A percentile compares a stretch with the other conserved stretches of the same genome.
These are phyloP conservation scores for Crithidia bombi DNA, from an alignment of 208 protist genomes.

Conservation along the genomic window DNA sequence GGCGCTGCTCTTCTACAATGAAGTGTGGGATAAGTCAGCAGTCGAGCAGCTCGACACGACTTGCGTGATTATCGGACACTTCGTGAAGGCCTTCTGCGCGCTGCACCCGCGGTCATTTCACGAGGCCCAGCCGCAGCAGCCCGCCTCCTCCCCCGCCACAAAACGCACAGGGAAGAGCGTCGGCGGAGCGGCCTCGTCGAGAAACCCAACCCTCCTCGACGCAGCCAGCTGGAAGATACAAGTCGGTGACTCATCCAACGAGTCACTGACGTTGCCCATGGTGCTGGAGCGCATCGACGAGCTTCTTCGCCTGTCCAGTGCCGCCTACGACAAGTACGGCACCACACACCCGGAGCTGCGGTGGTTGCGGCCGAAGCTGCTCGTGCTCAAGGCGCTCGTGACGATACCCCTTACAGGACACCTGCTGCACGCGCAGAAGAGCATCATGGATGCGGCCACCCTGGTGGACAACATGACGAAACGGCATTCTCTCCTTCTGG, in stretches of 20 bases:
- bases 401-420: slow-evolving; percentile 76
- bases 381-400: slow-evolving; percentile 70
- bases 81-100: slow-evolving; percentile 77
- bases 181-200: background rate
- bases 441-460: slow-evolving; percentile 56
- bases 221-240: slow-evolving; percentile 44
- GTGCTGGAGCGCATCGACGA: slow-evolving; percentile 78
- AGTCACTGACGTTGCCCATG: slow-evolving; percentile 54
- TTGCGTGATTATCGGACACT: slow-evolving; percentile 77
- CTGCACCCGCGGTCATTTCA: slow-evolving; percentile 73
- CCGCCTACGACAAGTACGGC: slow-evolving; percentile 42
- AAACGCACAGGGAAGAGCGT: slow-evolving; percentile 12
- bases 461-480: slow-evolving; percentile 51
- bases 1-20: slow-evolving; percentile 74
- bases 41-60: slow-evolving; percentile 72
- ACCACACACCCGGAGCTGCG: slow-evolving; percentile 43
- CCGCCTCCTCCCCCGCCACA: background rate
- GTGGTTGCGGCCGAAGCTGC: slow-evolving; percentile 77
- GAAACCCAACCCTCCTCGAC: background rate
- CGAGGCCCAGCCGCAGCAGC: slow-evolving; percentile 8
- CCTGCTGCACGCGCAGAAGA: slow-evolving; percentile 54
- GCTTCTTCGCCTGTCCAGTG: slow-evolving; percentile 46
- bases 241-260: slow-evolving; percentile 30
- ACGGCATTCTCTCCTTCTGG: slow-evolving; percentile 51
- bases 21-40: slow-evolving; percentile 69